Evolutionary conservation across 352 stramenopile species (phyloP).

Genomic region (Pythium aristosporum): DNA sequence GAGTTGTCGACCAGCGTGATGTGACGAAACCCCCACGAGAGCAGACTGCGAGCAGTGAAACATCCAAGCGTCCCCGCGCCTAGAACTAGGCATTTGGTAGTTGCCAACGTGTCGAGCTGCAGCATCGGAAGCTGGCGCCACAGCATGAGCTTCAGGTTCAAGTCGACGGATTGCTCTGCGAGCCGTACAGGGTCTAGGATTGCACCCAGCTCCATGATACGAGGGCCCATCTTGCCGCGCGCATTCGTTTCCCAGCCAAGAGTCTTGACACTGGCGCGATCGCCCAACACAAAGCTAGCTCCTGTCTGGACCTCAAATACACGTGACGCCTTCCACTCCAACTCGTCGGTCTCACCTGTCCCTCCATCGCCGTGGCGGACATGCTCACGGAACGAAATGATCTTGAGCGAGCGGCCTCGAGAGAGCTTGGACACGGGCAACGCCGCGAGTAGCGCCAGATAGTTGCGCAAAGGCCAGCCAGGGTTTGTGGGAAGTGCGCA

Average conservation of each 20-base stretch:
- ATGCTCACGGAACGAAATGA: conserved; percentile 77
- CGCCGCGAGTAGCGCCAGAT: conserved; percentile 58
- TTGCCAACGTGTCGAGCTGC: conserved; percentile 88
- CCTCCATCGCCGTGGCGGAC: conserved; percentile 41
- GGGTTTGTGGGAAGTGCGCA: conserved; percentile 71
- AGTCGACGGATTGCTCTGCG: conserved; percentile 94
- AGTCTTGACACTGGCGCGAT: conserved; percentile 28
- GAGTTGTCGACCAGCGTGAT: conserved; percentile 99
- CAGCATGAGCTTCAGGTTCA: conserved; percentile 99
- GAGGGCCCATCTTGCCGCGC: conserved; percentile 69
- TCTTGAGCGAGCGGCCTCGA: conserved; percentile 32
- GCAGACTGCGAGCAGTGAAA: conserved; percentile 91
- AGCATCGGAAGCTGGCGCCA: conserved; percentile 96
- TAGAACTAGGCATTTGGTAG: conserved; percentile 94
- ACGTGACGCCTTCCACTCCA: conserved; percentile 55
- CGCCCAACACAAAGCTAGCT: conserved; percentile 8
- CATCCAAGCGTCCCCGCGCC: conserved; percentile 97
- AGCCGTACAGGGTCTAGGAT: conserved; percentile 87
- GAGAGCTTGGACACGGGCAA: conserved; percentile 36
- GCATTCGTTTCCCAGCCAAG: conserved; percentile 78
- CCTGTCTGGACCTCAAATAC: conserved; percentile 55
- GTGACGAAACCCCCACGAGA: conserved; percentile 97
- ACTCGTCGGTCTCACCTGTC: conserved; percentile 32
- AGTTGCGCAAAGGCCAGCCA: conserved; percentile 90
- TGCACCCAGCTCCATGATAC: conserved; percentile 69